Evolutionary conservation across 2,329 filamentous ascomycete species (phyloP).

Genomic region (Epichloe scottii): DNA sequence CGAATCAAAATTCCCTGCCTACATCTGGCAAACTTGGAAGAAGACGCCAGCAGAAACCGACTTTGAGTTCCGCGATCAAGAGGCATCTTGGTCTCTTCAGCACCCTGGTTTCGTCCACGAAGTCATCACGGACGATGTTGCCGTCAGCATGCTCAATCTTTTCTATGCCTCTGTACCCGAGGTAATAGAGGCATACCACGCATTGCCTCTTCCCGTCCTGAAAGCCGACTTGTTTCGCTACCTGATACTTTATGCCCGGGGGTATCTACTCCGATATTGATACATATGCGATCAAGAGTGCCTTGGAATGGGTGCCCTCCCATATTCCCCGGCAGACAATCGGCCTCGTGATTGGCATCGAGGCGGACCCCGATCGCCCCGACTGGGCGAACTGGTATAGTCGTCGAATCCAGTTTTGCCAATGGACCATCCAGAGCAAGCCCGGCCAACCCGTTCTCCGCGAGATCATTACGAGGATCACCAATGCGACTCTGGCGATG

Average conservation of each 20-base stretch:
- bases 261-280: constrained; percentile 84
- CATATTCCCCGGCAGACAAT: constrained; percentile 65
- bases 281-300: constrained; percentile 71
- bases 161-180: constrained; percentile 76
- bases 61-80: constrained; percentile 71
- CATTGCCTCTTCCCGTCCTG: constrained; percentile 60
- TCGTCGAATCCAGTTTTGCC: constrained; percentile 91
- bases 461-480: constrained; percentile 78
- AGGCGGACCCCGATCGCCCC: constrained; percentile 83
- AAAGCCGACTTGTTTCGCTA: constrained; percentile 74
- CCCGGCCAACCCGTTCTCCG: constrained; percentile 85
- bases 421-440: constrained; percentile 97
- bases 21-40: constrained; percentile 99
- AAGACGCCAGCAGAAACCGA: constrained; percentile 62
- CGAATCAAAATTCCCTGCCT: constrained; percentile 80
- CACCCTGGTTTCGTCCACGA: constrained; percentile 93
- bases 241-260: constrained; percentile 49
- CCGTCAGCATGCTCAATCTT: constrained; percentile 67
- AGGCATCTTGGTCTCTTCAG: constrained; percentile 77
- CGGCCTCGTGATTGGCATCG: constrained; percentile 85
- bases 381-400: constrained; percentile 97
- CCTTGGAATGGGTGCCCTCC: constrained; percentile 74
- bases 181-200: constrained; percentile 62
- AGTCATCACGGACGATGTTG: constrained; percentile 86
- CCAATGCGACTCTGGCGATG: constrained; percentile 62